Evolutionary conservation across 2,329 filamentous ascomycete genomes (phyloP), one percentile per base, ranked within the genome.

Genomic region (Lasiodiplodia sp.): DNA sequence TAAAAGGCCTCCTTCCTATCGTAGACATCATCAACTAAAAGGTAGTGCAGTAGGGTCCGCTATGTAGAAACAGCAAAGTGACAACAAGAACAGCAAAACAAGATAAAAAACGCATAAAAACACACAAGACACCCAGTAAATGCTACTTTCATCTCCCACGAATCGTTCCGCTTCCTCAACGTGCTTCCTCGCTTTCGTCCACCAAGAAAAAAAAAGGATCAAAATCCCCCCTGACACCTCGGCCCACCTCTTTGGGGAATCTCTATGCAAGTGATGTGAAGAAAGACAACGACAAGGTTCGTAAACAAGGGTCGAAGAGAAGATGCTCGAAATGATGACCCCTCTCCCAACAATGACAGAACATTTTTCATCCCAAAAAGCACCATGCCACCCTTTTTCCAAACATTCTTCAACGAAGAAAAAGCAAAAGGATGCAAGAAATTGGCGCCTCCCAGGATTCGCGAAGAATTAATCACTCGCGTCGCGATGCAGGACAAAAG

Each of bases 21-120:
- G 60, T 64, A 52, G 60, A 64, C 60, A 52, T 64, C 60, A 64
- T 64, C 60, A 64, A 64, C 60, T 64, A 64, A 62, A 62, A 62
- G 38, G 37, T 60, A 44, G 38, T 62, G 57, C 57, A 62, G 57
- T 62, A 62, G 57, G n/a, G 57, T 38, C 47, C 60, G 60, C 60
- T 64, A 64, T 64, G 44, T 64, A 64, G 60, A 25, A 64, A 52
- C 37, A 60, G 16, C 16, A 49, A 62, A 38, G 10, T 53, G 28
- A 8, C 52, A 28, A 60, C 52, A 28, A 28, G 12, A 60, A 52
- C 44, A 52, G 38, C 60, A 52, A 47, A 47, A 47, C 44, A 47
- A 47, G 21, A 16, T 38, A 64, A 52, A 64, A 64, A 28, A 28
- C 25, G n/a, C 57, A 60, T 23, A 57, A 40, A 62, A 49, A 60